These are phyloP conservation scores for Cynara cardunculus DNA, from an alignment of 129 eudicot genomes.

Conservation along the genomic window DNA sequence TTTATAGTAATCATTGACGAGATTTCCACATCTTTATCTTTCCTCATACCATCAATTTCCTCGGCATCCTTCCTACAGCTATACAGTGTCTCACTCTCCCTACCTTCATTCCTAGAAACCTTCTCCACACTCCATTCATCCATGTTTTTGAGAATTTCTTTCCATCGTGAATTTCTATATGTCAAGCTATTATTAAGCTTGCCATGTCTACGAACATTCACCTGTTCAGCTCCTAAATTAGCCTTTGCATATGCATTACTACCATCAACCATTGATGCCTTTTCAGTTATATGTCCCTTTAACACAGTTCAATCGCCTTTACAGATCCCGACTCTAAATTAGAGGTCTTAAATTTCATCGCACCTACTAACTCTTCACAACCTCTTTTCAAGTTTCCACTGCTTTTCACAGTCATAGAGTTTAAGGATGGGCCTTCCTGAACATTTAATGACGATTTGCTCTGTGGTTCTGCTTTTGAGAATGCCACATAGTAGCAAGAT, in stretches of 20 bases:
- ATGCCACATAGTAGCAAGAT: background rate
- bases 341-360: background rate
- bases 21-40: constrained; percentile 12
- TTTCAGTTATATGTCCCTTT: constrained; percentile 41
- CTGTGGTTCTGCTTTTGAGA: constrained; percentile 22
- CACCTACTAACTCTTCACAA: constrained; percentile 17
- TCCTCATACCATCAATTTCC: constrained; percentile 12
- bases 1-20: background rate
- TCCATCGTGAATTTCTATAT: constrained; percentile 34
- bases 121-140: constrained; percentile 28
- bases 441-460: constrained; percentile 6
- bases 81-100: background rate
- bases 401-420: background rate
- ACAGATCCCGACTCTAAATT: background rate
- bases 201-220: background rate
- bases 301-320: constrained; percentile 21
- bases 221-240: constrained; percentile 14
- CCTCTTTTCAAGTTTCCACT: constrained; percentile 24
- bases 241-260: background rate
- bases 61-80: background rate
- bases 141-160: constrained; percentile 40
- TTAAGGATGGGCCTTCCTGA: constrained; percentile 13
- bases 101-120: background rate
- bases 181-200: constrained; percentile 14
- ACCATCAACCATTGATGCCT: constrained; percentile 10